A percentile compares a stretch with the other conserved stretches of the same genome.
phyloP scores from a whole-genome alignment of 129 eudicot genomes.

The Chrysanthemum makinoi region DNA sequence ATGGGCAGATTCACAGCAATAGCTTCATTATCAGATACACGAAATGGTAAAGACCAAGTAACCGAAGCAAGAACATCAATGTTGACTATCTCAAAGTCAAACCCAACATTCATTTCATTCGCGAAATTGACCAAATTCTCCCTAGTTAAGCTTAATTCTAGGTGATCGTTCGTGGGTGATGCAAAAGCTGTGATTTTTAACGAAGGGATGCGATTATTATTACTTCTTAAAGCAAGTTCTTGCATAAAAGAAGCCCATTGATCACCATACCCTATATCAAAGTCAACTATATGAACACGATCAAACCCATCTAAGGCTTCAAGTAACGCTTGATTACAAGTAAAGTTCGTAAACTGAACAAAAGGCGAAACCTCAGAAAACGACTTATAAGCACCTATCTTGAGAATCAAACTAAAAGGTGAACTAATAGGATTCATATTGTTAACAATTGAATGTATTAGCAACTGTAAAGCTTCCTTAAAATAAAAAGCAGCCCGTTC shows the following conservation, averaged over 20 bases:
- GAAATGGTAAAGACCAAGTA: slow-evolving; percentile 47
- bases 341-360: slow-evolving; percentile 61
- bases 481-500: slow-evolving; percentile 76
- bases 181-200: slow-evolving; percentile 69
- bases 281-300: slow-evolving; percentile 56
- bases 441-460: slow-evolving; percentile 42
- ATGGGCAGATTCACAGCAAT: slow-evolving; percentile 71
- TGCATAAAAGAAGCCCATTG: slow-evolving; percentile 90
- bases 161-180: slow-evolving; percentile 51
- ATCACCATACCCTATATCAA: slow-evolving; percentile 74
- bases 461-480: slow-evolving; percentile 68
- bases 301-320: slow-evolving; percentile 55
- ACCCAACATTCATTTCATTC: slow-evolving; percentile 41
- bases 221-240: slow-evolving; percentile 57
- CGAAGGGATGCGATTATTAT: slow-evolving; percentile 34
- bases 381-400: slow-evolving; percentile 72
- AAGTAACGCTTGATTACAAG: slow-evolving; percentile 70
- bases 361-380: slow-evolving; percentile 74
- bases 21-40: slow-evolving; percentile 40
- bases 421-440: slow-evolving; percentile 39
- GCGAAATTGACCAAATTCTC: slow-evolving; percentile 69
- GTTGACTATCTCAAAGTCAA: slow-evolving; percentile 55
- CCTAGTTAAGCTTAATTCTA: slow-evolving; percentile 52
- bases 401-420: slow-evolving; percentile 52
- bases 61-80: slow-evolving; percentile 45